phyloP scores from a whole-genome alignment of 2,329 filamentous ascomycete species.

The Alternaria conjuncta region DNA sequence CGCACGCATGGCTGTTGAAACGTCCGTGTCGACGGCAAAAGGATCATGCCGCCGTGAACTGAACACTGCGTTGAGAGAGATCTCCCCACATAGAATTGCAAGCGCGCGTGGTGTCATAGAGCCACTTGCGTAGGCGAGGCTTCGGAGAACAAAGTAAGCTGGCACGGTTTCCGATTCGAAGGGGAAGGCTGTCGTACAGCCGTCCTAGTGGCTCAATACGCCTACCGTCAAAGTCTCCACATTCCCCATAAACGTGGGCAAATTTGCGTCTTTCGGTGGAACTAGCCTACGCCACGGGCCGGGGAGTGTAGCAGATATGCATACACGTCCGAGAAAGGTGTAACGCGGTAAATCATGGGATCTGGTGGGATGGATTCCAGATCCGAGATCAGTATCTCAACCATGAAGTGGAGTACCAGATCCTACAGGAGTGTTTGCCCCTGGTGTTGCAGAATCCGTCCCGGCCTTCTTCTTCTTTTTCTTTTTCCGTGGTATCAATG shows the following conservation, averaged over 20 bases:
- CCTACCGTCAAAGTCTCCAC: conserved; percentile 1
- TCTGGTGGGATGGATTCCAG: neutral
- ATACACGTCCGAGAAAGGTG: conserved; percentile 1
- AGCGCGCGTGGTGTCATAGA: neutral
- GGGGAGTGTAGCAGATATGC: conserved; percentile 11
- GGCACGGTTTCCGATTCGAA: neutral
- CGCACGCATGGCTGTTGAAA: neutral
- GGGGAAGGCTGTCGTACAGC: neutral
- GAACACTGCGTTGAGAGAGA: neutral
- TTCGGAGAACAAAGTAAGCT: neutral
- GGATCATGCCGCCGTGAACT: neutral
- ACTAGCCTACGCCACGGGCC: conserved; percentile 3
- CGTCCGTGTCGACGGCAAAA: neutral
- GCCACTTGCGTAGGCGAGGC: neutral
- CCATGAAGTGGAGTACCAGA: conserved; percentile 43
- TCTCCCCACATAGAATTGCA: neutral
- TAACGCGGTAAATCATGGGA: neutral
- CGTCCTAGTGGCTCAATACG: neutral
- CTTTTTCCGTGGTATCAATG: conserved; percentile 47
- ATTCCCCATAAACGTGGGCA: neutral
- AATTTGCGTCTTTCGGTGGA: conserved; percentile 3
- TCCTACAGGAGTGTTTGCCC: conserved; percentile 40
- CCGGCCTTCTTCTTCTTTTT: conserved; percentile 48
- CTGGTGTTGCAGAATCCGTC: conserved; percentile 44
- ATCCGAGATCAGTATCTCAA: conserved; percentile 18